Evolutionary conservation across 1,284 basidiomycete species (phyloP).

Genomic region (Takashimella tepidaria): DNA sequence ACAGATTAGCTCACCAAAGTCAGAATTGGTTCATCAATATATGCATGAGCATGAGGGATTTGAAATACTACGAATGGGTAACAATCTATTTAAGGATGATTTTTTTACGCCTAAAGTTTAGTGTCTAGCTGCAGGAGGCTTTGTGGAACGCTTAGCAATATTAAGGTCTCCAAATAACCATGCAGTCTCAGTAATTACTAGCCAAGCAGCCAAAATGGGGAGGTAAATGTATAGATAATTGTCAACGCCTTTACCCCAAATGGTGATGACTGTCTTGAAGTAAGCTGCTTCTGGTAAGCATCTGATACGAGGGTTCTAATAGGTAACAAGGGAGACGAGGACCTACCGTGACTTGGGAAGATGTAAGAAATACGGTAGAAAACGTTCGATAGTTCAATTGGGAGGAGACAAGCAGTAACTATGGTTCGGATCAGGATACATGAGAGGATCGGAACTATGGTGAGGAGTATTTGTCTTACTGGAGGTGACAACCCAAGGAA

Average conservation of each 20-base stretch:
- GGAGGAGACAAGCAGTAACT: conserved; percentile 15
- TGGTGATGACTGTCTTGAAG: conserved; percentile 14
- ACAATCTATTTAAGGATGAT: too few relatives aligned
- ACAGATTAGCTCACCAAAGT: too few relatives aligned
- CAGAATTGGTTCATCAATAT: too few relatives aligned
- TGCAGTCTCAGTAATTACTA: conserved; percentile 17
- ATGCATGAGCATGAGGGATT: too few relatives aligned
- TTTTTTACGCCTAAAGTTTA: too few relatives aligned
- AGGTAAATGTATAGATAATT: conserved; percentile 16
- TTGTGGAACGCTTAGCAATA: too few relatives aligned
- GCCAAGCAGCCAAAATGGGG: conserved; percentile 19
- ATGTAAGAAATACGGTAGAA: conserved; percentile 22
- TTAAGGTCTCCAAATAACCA: too few relatives aligned
- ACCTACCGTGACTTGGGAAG: conserved; percentile 12
- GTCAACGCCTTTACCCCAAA: conserved; percentile 12
- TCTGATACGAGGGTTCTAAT: background rate
- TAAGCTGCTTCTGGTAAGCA: conserved; percentile 5
- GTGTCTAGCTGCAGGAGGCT: too few relatives aligned
- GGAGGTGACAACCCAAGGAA: conserved; percentile 8
- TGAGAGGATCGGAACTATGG: background rate
- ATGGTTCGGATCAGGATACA: too few relatives aligned
- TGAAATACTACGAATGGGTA: too few relatives aligned
- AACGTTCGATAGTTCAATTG: conserved; percentile 14
- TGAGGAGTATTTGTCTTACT: background rate
- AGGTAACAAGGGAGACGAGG: too few relatives aligned